Evolutionary conservation across 2,329 filamentous ascomycete species (phyloP), one percentile per base, ranked within the genome.

Genomic region (Aspergillus sojae): DNA sequence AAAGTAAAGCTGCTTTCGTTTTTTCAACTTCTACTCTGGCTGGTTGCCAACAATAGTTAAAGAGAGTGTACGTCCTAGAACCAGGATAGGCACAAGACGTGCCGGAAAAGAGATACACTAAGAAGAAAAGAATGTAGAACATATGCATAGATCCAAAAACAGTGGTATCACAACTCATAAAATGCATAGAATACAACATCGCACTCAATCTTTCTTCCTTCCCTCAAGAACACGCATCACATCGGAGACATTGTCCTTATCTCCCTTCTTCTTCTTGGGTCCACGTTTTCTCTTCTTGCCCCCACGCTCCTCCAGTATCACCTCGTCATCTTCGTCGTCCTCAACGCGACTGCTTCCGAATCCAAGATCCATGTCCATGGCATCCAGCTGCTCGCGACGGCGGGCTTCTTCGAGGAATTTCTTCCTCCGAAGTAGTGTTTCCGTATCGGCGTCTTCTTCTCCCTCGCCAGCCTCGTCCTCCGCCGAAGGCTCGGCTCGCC

Each of bases 351-450:
- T 95, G 23, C 89, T 92, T 39, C 95, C 95, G 73, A 99, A 98
- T 64, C 94, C 94, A 83, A 98, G 87, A 73, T 99, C 95, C 80
- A 99, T 86, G 78, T 99, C 94, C 62, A 94, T 89, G 55, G 93
- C 88, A 75, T 98, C 94, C 55, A 94, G 87, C 69, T 91, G 90
- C 61, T 89, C 79, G n/a, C 80, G 81, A 11, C 77, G 76, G 52
- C 73, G 75, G 11, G 83, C 87, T 64, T 85, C 85, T 70, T 89
- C 83, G 6, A 97, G 82, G 82, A 97, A 91, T 68, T 87, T 90
- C 76, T 88, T 90, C 58, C 89, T 87, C 9, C 90, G 89, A 57
- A 89, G 88, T 66, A 90, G 86, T 65, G 88, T 86, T 1, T 87
- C 87, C 67, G 88, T 85, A 3, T 86, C 86, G 6, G 80, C 79